Percentiles rank a stretch among this genome's conserved stretches.
phyloP scores from a whole-genome alignment of 805 yeast species.

The Saccharomycopsis sp. region DNA sequence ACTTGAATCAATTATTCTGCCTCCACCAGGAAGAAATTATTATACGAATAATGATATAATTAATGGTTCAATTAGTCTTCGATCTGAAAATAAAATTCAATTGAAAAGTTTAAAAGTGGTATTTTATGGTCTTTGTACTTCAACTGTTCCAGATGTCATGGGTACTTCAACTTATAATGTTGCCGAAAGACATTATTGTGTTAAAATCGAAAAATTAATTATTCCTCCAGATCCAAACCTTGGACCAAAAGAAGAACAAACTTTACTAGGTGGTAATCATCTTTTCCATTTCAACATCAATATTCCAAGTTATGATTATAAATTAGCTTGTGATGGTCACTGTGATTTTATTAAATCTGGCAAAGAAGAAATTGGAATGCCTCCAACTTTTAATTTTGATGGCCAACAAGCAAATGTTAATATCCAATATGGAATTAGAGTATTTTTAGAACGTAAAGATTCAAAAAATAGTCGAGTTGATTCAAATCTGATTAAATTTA shows the following conservation, averaged over 20 bases:
- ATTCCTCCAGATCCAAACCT: not conserved
- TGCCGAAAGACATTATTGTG: constrained; percentile 7
- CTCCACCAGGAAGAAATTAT: constrained; percentile 8
- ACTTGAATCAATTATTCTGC: too few relatives aligned
- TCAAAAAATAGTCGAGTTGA: constrained; percentile 1
- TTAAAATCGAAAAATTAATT: constrained; percentile 5
- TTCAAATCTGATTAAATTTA: not conserved
- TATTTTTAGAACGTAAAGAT: constrained; percentile 8
- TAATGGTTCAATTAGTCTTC: constrained; percentile 6
- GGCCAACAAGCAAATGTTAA: constrained; percentile 5
- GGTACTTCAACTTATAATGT: constrained; percentile 1
- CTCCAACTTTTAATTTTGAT: constrained; percentile 7
- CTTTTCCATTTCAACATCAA: not conserved
- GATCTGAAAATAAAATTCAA: not conserved
- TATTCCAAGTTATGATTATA: constrained; percentile 9
- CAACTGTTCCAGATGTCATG: constrained; percentile 2
- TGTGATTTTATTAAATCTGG: constrained; percentile 1
- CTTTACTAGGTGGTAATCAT: constrained; percentile 2
- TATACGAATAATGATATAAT: constrained; percentile 13
- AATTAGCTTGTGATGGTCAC: not conserved
- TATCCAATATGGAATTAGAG: constrained; percentile 10
- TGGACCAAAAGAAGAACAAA: not conserved
- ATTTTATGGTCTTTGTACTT: constrained; percentile 6
- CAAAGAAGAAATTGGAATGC: constrained; percentile 1
- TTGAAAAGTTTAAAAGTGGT: constrained; percentile 3